Conservation (phyloP, 2,329 filamentous ascomycete species). For the Pseudocercospora eumusae region DNA sequence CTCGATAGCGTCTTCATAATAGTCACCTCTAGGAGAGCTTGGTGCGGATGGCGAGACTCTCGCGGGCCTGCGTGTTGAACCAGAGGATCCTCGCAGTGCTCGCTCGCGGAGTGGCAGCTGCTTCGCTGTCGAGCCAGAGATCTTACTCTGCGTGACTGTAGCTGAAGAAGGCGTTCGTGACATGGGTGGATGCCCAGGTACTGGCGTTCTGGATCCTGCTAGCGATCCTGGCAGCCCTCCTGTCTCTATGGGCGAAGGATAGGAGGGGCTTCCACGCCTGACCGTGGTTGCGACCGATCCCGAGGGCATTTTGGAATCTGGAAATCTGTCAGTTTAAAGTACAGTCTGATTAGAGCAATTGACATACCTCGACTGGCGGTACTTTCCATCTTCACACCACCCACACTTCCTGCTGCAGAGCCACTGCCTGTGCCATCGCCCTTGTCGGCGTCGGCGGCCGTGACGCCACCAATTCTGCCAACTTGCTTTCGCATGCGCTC, state of each 20-base stretch:
- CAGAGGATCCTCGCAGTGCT: conserved; percentile 44
- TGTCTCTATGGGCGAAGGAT: conserved; percentile 4
- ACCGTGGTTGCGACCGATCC: conserved; percentile 14
- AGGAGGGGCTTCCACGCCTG: conserved; percentile 19
- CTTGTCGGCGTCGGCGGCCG: conserved; percentile 7
- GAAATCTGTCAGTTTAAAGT: neutral
- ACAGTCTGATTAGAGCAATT: neutral
- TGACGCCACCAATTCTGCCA: conserved; percentile 56
- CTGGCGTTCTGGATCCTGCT: conserved; percentile 10
- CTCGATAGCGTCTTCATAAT: conserved; percentile 34
- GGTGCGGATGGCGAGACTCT: conserved; percentile 22
- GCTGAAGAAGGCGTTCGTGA: conserved; percentile 53
- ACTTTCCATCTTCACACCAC: conserved; percentile 53
- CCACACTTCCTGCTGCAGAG: conserved; percentile 38
- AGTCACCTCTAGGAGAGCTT: conserved; percentile 29
- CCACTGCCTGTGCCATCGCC: conserved; percentile 46
- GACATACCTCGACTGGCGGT: conserved; percentile 50
- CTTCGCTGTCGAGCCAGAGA: conserved; percentile 24
- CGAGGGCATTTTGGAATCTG: conserved; percentile 24
- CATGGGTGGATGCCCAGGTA: conserved; percentile 28
- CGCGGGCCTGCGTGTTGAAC: conserved; percentile 27
- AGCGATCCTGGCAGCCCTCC: conserved; percentile 15
- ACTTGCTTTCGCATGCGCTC: conserved; percentile 89
- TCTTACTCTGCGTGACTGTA: conserved; percentile 48
- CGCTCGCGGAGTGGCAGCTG: conserved; percentile 27